A percentile compares a stretch with the other conserved stretches of the same genome.
phyloP scores from a whole-genome alignment of 2,329 filamentous ascomycete species.

The Xylaria sp. region DNA sequence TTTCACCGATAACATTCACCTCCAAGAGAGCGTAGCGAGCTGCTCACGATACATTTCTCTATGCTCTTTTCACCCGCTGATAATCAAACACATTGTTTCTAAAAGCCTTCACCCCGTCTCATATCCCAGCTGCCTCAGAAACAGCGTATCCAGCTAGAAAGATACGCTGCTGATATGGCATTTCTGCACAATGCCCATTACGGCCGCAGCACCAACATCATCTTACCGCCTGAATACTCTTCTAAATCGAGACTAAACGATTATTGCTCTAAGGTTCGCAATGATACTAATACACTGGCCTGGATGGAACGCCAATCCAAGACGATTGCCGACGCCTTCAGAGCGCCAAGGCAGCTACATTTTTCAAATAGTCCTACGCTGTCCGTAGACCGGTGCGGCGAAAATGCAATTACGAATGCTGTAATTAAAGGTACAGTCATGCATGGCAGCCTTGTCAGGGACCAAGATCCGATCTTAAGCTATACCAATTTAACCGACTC shows the following conservation, averaged over 20 bases:
- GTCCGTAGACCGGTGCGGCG: too few relatives aligned
- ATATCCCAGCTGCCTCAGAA: neutral
- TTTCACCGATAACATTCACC: neutral
- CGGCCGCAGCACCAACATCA: neutral
- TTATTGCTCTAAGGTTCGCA: neutral
- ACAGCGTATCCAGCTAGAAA: neutral
- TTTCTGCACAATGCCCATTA: neutral
- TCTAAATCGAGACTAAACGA: neutral
- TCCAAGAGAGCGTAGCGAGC: neutral
- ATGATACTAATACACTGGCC: neutral
- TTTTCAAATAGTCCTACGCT: neutral
- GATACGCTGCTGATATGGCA: neutral
- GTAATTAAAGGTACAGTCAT: neutral
- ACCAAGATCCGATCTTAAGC: neutral
- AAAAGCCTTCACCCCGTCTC: neutral
- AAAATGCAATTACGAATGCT: neutral
- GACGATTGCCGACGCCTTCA: neutral
- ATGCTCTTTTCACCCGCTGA: neutral
- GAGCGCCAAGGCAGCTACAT: too few relatives aligned
- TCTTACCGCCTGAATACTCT: neutral
- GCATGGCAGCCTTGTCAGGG: neutral
- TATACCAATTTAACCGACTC: neutral
- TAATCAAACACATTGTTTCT: too few relatives aligned
- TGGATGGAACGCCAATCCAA: conserved; percentile 8
- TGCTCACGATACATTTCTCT: neutral